These are phyloP conservation scores for Cryphonectria parasitica DNA, from an alignment of 2,329 filamentous ascomycete genomes.

Conservation along the genomic window DNA sequence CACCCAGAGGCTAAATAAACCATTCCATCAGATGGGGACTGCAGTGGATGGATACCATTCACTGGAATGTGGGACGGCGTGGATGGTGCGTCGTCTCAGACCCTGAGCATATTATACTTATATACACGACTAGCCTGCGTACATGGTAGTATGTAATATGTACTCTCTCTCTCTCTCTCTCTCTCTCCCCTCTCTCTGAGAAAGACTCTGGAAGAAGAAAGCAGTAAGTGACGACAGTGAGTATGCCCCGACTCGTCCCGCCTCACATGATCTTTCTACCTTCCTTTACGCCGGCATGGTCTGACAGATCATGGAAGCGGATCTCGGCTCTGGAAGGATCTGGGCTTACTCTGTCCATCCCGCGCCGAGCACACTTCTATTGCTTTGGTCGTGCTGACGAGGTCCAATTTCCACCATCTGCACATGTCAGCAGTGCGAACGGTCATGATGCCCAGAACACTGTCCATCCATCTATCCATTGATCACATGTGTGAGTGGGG, in stretches of 20 bases:
- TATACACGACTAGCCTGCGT: no score
- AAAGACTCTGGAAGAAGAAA: no score
- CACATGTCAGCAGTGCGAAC: background rate
- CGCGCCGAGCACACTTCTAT: background rate
- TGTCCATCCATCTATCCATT: background rate
- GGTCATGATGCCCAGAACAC: background rate
- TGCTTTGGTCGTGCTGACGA: background rate
- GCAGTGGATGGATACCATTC: background rate
- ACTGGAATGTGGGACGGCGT: conserved; percentile 3
- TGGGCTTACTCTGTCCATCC: background rate
- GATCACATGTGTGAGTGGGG: background rate
- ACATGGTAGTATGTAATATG: no score
- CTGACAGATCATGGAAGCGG: background rate
- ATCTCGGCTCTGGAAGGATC: background rate
- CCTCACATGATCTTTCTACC: no score
- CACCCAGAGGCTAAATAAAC: background rate
- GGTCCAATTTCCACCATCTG: background rate
- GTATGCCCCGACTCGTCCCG: no score
- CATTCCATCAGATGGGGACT: background rate
- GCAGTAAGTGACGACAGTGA: no score
- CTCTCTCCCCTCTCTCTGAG: no score
- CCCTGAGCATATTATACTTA: background rate
- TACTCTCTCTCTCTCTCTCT: no score
- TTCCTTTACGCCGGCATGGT: no score
- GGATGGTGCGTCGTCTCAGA: background rate